Evolutionary conservation across 441 rosid genomes (phyloP).

Genomic region (Erysimum cheiri): DNA sequence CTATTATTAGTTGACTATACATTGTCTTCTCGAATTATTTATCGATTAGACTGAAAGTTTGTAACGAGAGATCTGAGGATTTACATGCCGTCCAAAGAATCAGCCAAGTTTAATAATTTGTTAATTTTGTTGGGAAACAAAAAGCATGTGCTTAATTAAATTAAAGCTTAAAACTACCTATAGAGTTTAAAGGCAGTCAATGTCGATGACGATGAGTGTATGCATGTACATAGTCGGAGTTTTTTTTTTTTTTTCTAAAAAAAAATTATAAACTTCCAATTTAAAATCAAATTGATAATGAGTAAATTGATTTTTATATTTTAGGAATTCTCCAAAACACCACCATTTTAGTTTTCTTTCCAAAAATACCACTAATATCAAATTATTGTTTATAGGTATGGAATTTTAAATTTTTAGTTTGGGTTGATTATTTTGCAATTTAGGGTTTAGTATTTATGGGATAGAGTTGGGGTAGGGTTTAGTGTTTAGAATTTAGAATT

Average conservation of each 20-base stretch:
- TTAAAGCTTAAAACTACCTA: not conserved
- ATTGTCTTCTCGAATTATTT: conserved; percentile 16
- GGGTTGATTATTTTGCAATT: no score
- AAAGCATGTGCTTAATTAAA: conserved; percentile 5
- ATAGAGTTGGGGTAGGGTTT: no score
- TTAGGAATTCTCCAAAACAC: no score
- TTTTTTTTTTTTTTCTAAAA: not conserved
- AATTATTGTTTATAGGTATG: no score
- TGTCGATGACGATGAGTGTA: not conserved
- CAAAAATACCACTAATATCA: no score
- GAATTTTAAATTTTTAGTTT: no score
- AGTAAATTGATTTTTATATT: no score
- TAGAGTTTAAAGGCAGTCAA: not conserved
- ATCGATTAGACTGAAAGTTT: not conserved
- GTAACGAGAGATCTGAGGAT: not conserved
- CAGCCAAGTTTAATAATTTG: not conserved
- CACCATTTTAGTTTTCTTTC: no score
- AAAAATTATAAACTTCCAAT: no score
- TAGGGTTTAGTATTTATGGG: no score
- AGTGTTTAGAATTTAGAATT: no score
- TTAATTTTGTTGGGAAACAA: not conserved
- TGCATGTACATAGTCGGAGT: not conserved
- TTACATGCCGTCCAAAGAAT: not conserved
- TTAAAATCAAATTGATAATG: no score
- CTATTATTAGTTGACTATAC: conserved; percentile 10